These are phyloP conservation scores for Thraustotheca clavata DNA, from an alignment of 352 stramenopile species.

Conservation along the genomic window DNA sequence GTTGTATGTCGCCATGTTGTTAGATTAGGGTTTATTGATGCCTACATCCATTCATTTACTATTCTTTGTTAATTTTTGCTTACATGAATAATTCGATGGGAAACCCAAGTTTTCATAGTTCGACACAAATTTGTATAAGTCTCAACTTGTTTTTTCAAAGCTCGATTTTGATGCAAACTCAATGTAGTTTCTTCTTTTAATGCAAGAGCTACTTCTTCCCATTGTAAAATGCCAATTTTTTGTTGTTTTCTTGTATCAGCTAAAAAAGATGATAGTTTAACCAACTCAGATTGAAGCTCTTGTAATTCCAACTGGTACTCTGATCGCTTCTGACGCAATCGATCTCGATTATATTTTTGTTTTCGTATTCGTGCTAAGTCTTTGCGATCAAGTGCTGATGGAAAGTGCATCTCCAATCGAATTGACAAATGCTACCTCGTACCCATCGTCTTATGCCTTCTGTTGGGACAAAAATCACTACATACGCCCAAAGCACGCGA, in stretches of 20 bases:
- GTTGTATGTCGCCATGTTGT: neutral
- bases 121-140: neutral
- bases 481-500: neutral
- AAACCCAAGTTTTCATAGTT: neutral
- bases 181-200: neutral
- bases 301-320: conserved; percentile 1
- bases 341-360: conserved; percentile 18
- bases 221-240: neutral
- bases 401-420: neutral
- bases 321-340: conserved; percentile 1
- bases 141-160: neutral
- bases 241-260: neutral
- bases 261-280: neutral
- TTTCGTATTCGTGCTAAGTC: neutral
- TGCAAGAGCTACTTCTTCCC: neutral
- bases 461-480: conserved; percentile 4
- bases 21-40: neutral
- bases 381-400: neutral
- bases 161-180: neutral
- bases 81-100: neutral
- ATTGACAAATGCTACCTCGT: neutral
- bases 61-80: neutral
- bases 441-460: neutral
- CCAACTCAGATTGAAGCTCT: neutral
- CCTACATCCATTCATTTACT: neutral